phyloP scores from a whole-genome alignment of 257 asterid species.

The Euphrasia confusa region DNA sequence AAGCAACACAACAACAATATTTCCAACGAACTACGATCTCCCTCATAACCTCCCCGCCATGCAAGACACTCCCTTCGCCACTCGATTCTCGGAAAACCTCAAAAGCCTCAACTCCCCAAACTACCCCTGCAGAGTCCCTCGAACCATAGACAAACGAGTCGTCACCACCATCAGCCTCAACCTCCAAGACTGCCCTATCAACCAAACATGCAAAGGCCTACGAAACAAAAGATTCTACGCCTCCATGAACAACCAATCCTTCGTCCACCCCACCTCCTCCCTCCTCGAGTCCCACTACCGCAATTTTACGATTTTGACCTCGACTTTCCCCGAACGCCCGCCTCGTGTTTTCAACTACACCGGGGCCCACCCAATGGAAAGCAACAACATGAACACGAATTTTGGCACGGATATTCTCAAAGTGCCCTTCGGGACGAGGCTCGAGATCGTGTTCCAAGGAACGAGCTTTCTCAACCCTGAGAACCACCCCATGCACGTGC shows the following conservation, averaged over 20 bases:
- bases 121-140: conserved; percentile 71
- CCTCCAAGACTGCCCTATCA: conserved; percentile 71
- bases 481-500: conserved; percentile 77
- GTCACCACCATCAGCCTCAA: conserved; percentile 55
- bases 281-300: conserved; percentile 54
- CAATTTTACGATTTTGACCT: conserved; percentile 22
- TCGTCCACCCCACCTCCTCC: conserved; percentile 45
- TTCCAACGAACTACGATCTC: conserved; percentile 27
- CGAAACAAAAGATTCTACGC: conserved; percentile 51
- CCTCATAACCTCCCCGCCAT: conserved; percentile 60
- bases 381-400: conserved; percentile 62
- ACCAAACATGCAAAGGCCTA: conserved; percentile 60
- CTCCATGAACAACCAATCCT: conserved; percentile 78
- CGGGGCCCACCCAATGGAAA: conserved; percentile 44
- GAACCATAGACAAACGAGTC: conserved; percentile 41
- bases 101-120: conserved; percentile 50
- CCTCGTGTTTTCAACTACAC: conserved; percentile 59
- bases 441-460: conserved; percentile 66
- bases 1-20: neutral
- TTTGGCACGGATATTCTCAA: conserved; percentile 46
- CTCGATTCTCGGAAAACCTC: conserved; percentile 32
- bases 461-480: conserved; percentile 60
- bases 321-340: conserved; percentile 57
- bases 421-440: conserved; percentile 48
- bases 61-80: conserved; percentile 59